phyloP scores from a whole-genome alignment of 495 filamentous ascomycete species.

The Annulohypoxylon moriforme region DNA sequence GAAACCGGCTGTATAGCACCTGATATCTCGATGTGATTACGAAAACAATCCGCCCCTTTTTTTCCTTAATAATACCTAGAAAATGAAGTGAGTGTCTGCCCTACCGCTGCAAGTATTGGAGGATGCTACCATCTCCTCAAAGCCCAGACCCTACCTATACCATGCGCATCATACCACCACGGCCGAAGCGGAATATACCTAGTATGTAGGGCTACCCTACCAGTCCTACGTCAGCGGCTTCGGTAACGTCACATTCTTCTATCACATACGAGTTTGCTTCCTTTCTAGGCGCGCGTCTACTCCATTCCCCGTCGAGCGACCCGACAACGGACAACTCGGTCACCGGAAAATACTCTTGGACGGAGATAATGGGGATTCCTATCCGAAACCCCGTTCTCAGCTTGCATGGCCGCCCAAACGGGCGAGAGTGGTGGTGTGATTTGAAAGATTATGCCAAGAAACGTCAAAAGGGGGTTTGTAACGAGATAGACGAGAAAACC shows the following conservation, averaged over 20 bases:
- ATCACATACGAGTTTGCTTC: not conserved
- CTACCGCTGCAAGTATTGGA: not conserved
- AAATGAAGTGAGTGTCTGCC: not conserved
- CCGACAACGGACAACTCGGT: not conserved
- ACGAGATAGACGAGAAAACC: not conserved
- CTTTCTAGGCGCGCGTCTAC: slow-evolving; percentile 5
- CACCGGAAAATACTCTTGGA: not conserved
- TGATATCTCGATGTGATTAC: not conserved
- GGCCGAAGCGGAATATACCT: not conserved
- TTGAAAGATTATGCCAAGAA: not conserved
- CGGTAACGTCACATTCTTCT: slow-evolving; percentile 10
- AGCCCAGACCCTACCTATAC: slow-evolving; percentile 1
- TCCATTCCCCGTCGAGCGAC: not conserved
- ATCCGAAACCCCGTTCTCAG: not conserved
- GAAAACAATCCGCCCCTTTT: not conserved
- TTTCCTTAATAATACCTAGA: not conserved
- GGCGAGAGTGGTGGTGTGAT: not conserved
- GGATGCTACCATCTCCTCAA: not conserved
- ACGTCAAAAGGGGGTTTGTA: not conserved
- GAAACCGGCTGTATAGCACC: not conserved
- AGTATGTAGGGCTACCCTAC: slow-evolving; percentile 9
- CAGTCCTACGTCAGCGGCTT: slow-evolving; percentile 11
- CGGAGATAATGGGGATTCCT: not conserved
- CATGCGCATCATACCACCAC: slow-evolving; percentile 1
- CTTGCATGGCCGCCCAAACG: not conserved